Conservation (phyloP, 225 moss, liverwort and hornwort genomes). For the Sphagnum tenellum region DNA sequence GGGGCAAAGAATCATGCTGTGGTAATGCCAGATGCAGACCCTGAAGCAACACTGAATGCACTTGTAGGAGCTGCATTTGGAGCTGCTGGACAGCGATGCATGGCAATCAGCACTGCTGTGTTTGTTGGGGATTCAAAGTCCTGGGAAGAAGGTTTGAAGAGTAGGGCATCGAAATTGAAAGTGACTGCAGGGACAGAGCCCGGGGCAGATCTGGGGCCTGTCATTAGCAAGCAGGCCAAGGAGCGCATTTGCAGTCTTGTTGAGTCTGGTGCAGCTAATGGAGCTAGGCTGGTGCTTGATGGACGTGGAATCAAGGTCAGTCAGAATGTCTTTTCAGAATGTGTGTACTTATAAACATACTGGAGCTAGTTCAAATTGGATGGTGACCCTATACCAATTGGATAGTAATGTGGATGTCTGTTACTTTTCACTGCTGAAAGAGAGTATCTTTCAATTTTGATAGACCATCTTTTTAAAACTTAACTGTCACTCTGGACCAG, state of each 20-base stretch:
- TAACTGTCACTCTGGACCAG: too few relatives aligned
- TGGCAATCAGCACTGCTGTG: constrained; percentile 89
- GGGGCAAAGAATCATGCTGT: constrained; percentile 99
- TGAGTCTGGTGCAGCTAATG: constrained; percentile 60
- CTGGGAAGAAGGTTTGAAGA: constrained; percentile 80
- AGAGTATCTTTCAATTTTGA: neutral
- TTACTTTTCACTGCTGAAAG: neutral
- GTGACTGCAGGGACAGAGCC: constrained; percentile 73
- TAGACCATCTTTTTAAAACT: neutral
- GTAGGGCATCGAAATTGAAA: constrained; percentile 58
- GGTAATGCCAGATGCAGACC: constrained; percentile 73
- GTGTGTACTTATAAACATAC: too few relatives aligned
- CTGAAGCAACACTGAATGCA: constrained; percentile 68
- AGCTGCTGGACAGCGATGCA: constrained; percentile 95
- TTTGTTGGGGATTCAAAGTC: constrained; percentile 64
- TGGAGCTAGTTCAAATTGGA: too few relatives aligned
- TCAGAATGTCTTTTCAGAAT: neutral
- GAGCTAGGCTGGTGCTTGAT: constrained; percentile 74
- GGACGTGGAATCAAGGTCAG: constrained; percentile 72
- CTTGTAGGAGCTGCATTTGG: constrained; percentile 93
- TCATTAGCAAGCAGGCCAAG: constrained; percentile 90
- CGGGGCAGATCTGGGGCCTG: constrained; percentile 86
- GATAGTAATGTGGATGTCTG: neutral
- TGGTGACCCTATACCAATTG: neutral
- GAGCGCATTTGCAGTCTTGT: constrained; percentile 78